Percentiles rank a stretch among this genome's conserved stretches.
These are phyloP conservation scores for Fusarium liriodendri DNA, from an alignment of 2,329 filamentous ascomycete genomes.

Conservation along the genomic window DNA sequence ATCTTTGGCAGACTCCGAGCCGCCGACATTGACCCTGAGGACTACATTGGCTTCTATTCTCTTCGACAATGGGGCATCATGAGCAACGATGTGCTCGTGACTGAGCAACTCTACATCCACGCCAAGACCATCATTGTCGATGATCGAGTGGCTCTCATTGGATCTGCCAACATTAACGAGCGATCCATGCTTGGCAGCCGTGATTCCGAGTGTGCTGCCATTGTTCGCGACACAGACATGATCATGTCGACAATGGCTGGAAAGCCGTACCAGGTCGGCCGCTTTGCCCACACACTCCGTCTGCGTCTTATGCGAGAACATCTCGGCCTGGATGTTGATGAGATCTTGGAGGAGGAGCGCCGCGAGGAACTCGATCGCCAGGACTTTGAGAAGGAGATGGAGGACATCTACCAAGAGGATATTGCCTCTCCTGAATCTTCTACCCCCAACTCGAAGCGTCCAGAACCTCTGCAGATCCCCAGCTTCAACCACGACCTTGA, in stretches of 20 bases:
- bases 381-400: constrained; percentile 69
- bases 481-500: constrained; percentile 80
- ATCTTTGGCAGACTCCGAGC: constrained; percentile 89
- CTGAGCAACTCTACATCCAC: constrained; percentile 97
- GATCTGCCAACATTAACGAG: constrained; percentile 98
- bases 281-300: constrained; percentile 92
- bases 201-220: constrained; percentile 90
- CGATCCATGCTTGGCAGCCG: constrained; percentile 92
- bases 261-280: constrained; percentile 86
- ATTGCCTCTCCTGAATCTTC: constrained; percentile 39
- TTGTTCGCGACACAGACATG: constrained; percentile 94
- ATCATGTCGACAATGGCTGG: constrained; percentile 93
- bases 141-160: constrained; percentile 91
- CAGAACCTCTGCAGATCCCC: constrained; percentile 39
- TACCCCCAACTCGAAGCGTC: constrained; percentile 49
- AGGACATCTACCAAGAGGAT: constrained; percentile 69
- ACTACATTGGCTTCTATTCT: constrained; percentile 96
- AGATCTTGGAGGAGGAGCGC: constrained; percentile 83
- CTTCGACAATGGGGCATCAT: constrained; percentile 93
- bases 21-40: constrained; percentile 87
- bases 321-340: constrained; percentile 93
- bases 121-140: constrained; percentile 97
- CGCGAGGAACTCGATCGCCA: constrained; percentile 73
- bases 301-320: constrained; percentile 97
- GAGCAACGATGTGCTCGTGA: constrained; percentile 84